Evolutionary conservation across 179 eudicot genomes (phyloP), one percentile per base, ranked within the genome.

Genomic region (Drosera spatulata): DNA sequence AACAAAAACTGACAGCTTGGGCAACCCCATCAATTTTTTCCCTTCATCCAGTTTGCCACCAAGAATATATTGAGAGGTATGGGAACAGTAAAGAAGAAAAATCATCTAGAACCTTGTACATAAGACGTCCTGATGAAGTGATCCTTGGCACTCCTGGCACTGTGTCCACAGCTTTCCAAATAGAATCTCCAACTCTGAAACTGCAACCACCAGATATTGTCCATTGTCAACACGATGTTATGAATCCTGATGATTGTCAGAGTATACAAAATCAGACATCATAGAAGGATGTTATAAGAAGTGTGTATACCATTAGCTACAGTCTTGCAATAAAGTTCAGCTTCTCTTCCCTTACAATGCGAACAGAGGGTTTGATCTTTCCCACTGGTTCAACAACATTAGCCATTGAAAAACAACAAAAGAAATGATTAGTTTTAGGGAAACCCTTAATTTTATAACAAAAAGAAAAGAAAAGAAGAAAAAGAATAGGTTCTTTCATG

Each of bases 121-220:
- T 46, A 93, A 82, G 53, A 93, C 97, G 70, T 89, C 97, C 74
- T 93, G 99, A 72, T 89, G 99, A 75, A 93, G 99, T 58, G 99
- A 93, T 61, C 97, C 99, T 77, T 93, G 99, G 67, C 99, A 93
- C 75, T 93, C 97, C 79, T 93, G 99, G 82, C 99, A 93, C 66
- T 93, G 99, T 3, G 99, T 93, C 99, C 99, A 93, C 53, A 93
- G 80, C 77, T 81, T 81, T 61, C 99, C 99, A 64, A 93, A 93
- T 61, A 93, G 88, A 65, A 76, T 75, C 85, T 93, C 99, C 55
- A 84, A 67, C 56, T 93, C 99, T 1, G 97, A 84, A 61, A 93
- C 99, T 93, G 83, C 65, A 78, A 67, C 52, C 41, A 68, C 46
- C 15, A 50, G 11, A 62, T 45, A 37, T 61, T 13, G 43, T 47